Evolutionary conservation across 768 basidiomycete genomes (phyloP), one percentile per base, ranked within the genome.

Genomic region (Tulasnella sp.): DNA sequence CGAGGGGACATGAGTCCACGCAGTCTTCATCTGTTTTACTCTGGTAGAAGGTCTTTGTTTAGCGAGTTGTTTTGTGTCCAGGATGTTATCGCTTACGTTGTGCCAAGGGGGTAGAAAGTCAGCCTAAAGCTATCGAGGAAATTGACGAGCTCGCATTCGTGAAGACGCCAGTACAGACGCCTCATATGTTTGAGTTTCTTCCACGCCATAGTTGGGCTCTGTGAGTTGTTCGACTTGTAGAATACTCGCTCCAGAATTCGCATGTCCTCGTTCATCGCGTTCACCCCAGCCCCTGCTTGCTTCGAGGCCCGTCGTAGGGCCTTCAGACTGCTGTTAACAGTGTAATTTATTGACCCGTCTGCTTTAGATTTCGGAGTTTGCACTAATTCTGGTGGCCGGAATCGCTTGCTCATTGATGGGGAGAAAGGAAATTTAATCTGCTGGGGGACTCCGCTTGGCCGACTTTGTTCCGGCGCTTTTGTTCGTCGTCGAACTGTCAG

Each of bases 251-350:
- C 78, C 12, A 79, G 86, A 27, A 93, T 84, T 75, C 88, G 88
- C 7, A 90, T 83, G 82, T 94, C 92, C 38, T 89, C 87, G 3
- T 85, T 81, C 58, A 89, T 87, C 19, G 86, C 31, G 83, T 21
- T 85, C 80, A 71, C 0, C 24, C 74, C 27, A 34, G 18, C n/a
- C 34, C n/a, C 81, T 75, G 81, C 68, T 14, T 72, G 24, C 56
- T 21, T 52, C 24, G 73, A 75, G 74, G 36, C n/a, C 36, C 80
- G 83, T 40, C 73, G 85, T 83, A 85, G 82, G 48, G 34, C 78
- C 48, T 84, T 82, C 52, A 83, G 79, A 24, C 80, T 82, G 42
- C 83, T 76, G 74, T 84, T 85, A 62, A 85, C 82, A 71, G 84
- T 84, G 31, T 84, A 82, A 44, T 84, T 83, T n/a, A 83, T 82